Evolutionary conservation across 768 basidiomycete species (phyloP), one percentile per base, ranked within the genome.

Genomic region (Tulasnella sp.): DNA sequence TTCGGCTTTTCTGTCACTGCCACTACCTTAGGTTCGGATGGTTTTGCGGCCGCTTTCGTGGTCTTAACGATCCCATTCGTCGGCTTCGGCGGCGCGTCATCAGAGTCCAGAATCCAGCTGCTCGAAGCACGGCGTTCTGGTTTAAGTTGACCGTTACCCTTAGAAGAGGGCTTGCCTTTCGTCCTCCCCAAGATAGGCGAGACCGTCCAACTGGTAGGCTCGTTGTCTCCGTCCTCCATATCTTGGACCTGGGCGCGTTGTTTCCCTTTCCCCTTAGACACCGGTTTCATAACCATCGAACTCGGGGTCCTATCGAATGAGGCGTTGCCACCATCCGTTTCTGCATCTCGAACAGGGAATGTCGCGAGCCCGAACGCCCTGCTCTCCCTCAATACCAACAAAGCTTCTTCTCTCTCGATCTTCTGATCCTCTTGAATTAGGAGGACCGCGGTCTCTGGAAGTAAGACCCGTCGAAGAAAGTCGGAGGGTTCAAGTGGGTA

Each of bases 401-500:
- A 65, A 0, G 87, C 89, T 0, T 71, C 73, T 0, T 69, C 65
- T 2, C 74, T 69, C 2, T 70, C 65, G 10, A 83, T 70, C 0
- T 66, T 61, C 65, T 78, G 78, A 67, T 98, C 92, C 60, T 85
- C 76, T 74, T 81, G 81, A 61, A 97, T 89, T n/a, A 98, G 79
- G 22, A 78, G 74, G 42, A 85, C 74, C 0, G 85, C 89, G 0
- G 85, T 81, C 71, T 97, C 93, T 1, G 94, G 94, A 2, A 97
- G 82, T n/a, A 98, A 78, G 29, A 97, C 77, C 15, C 83, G 82
- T 41, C 85, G 82, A 38, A 91, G 76, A 66, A 92, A 94, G 60
- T 90, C 84, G 31, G 80, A 78, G 0, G 82, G 75, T 1, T 81
- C 79, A 22, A 97, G 77, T 0, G 93, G 85, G 0, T 74, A 69